Base-by-base conservation (phyloP, 169 alveolate species). In the Babesia divergens region DNA sequence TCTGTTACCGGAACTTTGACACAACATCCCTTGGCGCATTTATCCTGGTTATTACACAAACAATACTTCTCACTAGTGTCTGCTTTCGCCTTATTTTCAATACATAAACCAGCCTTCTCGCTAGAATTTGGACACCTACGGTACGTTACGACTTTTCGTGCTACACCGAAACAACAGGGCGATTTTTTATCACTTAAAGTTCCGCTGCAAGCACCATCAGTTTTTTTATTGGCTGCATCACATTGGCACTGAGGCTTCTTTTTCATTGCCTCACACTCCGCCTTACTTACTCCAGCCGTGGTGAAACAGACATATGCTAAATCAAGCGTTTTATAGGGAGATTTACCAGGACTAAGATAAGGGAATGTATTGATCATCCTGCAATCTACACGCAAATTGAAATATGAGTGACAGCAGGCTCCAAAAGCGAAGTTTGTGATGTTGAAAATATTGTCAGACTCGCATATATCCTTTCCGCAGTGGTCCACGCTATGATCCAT, bases 1-100 rank as follows among this genome's bases (percentile, higher is more conserved):
- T 46, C 51, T 22, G 72, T 62, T 3, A 62, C 6, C 31, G 3
- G n/a, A 6, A 62, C 56, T 31, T 40, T 62, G 9, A 62, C 59
- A 28, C 72, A 62, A 20, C 72, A 62, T 18, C 72, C 72, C n/a
- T 3, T 6, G 3, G 20, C 8, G 47, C 72, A 62, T 7, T 38
- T 29, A 22, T 20, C 56, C 3, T 20, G 22, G 47, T 16, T 13
- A 3, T 5, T 43, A 13, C 52, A 35, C 0, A 11, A 46, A 29
- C 50, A 38, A 55, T 38, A 35, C 50, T 14, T 7, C 11, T 42
- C 14, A 1, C 2, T 35, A 47, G 5, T 43, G 16, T 11, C 47
- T 16, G 11, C 16, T 40, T 16, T 16, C 11, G 11, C 16, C 20
- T 16, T 40, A 40, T 16, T 40, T 13, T 11, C 20, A 40, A 11